phyloP scores from a whole-genome alignment of 1,284 basidiomycete species.

The Cronartium ribicola region DNA sequence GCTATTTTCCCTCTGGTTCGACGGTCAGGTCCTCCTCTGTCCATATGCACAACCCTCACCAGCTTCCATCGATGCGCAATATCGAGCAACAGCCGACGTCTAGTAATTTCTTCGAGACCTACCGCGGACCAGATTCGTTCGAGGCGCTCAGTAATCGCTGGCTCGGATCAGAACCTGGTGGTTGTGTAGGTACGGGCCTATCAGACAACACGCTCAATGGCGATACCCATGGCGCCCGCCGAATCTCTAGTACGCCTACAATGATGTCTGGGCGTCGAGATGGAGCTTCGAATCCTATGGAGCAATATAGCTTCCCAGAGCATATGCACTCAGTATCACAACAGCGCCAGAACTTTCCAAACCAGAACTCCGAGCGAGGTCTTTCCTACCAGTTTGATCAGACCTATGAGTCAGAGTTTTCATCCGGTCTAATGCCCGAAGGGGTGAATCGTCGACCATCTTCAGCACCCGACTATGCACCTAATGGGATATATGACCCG shows the following conservation, averaged over 20 bases:
- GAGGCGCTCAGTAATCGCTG: constrained; percentile 38
- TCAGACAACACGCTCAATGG: not conserved
- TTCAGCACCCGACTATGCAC: constrained; percentile 14
- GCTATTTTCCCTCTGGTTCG: not conserved
- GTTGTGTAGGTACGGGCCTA: not conserved
- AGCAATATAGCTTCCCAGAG: constrained; percentile 18
- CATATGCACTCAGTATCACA: constrained; percentile 1
- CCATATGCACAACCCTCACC: not conserved
- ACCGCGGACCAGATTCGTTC: constrained; percentile 39
- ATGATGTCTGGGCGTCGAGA: constrained; percentile 2
- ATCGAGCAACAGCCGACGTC: constrained; percentile 5
- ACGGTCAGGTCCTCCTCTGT: not conserved
- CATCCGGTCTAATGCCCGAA: not conserved
- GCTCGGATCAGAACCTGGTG: constrained; percentile 19
- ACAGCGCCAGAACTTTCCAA: not conserved
- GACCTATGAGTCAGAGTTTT: constrained; percentile 5
- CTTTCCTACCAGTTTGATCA: constrained; percentile 17
- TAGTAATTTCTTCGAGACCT: constrained; percentile 39
- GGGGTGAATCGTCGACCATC: not conserved
- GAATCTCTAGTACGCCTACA: constrained; percentile 1
- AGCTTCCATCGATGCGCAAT: constrained; percentile 20
- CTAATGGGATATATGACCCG: constrained; percentile 6
- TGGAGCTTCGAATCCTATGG: not conserved
- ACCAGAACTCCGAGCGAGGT: not conserved
- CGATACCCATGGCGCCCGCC: not conserved